phyloP scores from a whole-genome alignment of 768 basidiomycete species.

The Dioszegia crocea region DNA sequence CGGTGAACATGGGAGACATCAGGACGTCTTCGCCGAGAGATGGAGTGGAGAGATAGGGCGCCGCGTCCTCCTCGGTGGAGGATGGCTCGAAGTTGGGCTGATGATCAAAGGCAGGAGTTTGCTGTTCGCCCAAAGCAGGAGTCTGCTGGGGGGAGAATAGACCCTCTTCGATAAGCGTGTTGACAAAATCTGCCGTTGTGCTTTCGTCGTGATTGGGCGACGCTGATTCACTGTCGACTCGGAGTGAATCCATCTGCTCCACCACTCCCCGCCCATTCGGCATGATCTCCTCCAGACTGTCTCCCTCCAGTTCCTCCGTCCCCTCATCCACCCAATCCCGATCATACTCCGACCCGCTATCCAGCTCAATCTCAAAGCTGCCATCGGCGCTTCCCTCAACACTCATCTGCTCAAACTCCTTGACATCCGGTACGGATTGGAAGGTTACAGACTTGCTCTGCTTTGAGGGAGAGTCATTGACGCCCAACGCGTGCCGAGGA shows the following conservation, averaged over 20 bases:
- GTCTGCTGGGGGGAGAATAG: constrained; percentile 45
- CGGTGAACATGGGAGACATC: constrained; percentile 26
- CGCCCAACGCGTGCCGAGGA: constrained; percentile 26
- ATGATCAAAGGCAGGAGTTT: constrained; percentile 35
- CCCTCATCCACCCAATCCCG: constrained; percentile 29
- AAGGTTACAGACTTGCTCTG: constrained; percentile 46
- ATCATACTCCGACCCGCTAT: constrained; percentile 29
- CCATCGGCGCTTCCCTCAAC: constrained; percentile 39
- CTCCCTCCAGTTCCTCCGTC: constrained; percentile 3
- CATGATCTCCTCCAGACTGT: constrained; percentile 29
- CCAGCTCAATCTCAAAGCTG: constrained; percentile 29
- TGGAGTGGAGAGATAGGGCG: constrained; percentile 38
- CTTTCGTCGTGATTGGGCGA: constrained; percentile 23
- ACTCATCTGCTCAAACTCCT: constrained; percentile 44
- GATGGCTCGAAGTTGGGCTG: constrained; percentile 24
- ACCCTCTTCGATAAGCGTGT: constrained; percentile 47
- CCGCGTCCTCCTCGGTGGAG: constrained; percentile 14
- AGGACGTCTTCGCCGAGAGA: constrained; percentile 31
- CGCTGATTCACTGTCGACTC: background rate
- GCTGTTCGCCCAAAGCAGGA: constrained; percentile 1
- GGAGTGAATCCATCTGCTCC: background rate
- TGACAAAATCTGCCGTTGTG: constrained; percentile 44
- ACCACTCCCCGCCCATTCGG: background rate
- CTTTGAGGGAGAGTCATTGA: constrained; percentile 28
- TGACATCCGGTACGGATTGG: constrained; percentile 45